A percentile compares a stretch with the other conserved stretches of the same genome.
phyloP scores from a whole-genome alignment of 768 basidiomycete species.

The Lentinula sp. region DNA sequence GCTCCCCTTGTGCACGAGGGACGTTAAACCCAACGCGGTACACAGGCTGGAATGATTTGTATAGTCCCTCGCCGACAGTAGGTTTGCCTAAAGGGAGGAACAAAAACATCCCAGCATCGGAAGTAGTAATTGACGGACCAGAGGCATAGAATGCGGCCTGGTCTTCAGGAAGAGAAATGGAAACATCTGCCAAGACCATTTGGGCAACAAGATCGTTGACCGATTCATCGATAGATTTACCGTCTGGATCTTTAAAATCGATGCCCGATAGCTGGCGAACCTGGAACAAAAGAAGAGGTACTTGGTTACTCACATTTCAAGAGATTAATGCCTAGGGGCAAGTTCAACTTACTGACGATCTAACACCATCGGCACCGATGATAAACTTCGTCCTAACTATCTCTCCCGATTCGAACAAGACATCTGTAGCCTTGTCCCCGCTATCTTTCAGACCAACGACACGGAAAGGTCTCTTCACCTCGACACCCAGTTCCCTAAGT shows the following conservation, averaged over 20 bases:
- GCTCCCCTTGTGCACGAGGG: slow-evolving; percentile 15
- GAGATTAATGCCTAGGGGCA: slow-evolving; percentile 18
- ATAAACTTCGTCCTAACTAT: slow-evolving; percentile 10
- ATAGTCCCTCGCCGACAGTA: neutral
- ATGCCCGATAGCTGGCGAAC: slow-evolving; percentile 29
- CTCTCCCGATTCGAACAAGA: slow-evolving; percentile 1
- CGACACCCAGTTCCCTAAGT: slow-evolving; percentile 20
- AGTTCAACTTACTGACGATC: neutral
- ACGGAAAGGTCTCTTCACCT: slow-evolving; percentile 23
- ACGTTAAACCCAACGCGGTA: slow-evolving; percentile 8
- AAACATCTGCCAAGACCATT: slow-evolving; percentile 34
- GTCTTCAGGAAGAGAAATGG: slow-evolving; percentile 11
- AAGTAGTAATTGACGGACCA: neutral
- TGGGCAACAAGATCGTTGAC: slow-evolving; percentile 20
- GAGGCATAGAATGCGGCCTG: neutral
- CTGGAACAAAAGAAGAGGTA: slow-evolving; percentile 14
- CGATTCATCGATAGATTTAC: slow-evolving; percentile 11
- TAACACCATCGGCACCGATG: slow-evolving; percentile 38
- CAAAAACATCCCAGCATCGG: neutral
- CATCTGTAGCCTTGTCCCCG: slow-evolving; percentile 15
- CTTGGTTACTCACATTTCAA: slow-evolving; percentile 14
- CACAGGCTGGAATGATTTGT: neutral
- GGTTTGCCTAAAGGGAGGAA: slow-evolving; percentile 1
- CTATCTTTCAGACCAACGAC: slow-evolving; percentile 21
- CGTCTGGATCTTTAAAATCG: slow-evolving; percentile 30